Evolutionary conservation across 371 early-diverging fungal species (phyloP), one percentile per base, ranked within the genome.

Genomic region (Lichtheimia corymbifera): DNA sequence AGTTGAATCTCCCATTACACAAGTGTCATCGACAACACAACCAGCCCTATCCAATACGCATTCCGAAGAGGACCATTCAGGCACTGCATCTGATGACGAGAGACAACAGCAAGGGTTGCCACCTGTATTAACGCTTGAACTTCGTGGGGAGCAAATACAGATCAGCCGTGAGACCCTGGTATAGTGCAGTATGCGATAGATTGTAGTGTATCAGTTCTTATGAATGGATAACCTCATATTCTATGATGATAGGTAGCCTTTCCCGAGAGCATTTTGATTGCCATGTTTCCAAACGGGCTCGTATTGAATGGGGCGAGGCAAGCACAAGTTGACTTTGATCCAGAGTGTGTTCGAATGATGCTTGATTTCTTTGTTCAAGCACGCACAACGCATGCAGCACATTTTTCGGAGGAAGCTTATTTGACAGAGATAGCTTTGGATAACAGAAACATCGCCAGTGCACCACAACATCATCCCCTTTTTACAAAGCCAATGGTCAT

Each of bases 201-300:
- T 35, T 35, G 35, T 11, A 2, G 9, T 35, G 9, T 35, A 11
- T 1, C 1, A 11, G 9, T 9, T 1, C 9, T 2, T 35, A 4
- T 28, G 28, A 1, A 4, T 28, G 7, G 4, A 7, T 4, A 0
- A 28, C 0, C 28, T 28, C 4, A 28, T 28, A 4, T 2, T 28
- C 28, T 35, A 9, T 11, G 22, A 30, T 30, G 30, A 35, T 35
- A 35, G 35, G 35, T 35, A 67, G 84, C 80, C 63, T 70, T 92
- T 30, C 93, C 93, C 6, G 91, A 92, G 67, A 85, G 86, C 55
- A 70, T 92, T 53, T 74, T 91, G 52, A 85, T 87, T 72, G 89
- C 87, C 67, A 92, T 92, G 93, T 92, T 92, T 64, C 93, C 93
- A 11, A 85, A 89, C 55, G 92, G 92, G 2, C 79, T 89, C 55